Evolutionary conservation across 2,329 filamentous ascomycete species (phyloP).

Genomic region (Penicillium decumbens): DNA sequence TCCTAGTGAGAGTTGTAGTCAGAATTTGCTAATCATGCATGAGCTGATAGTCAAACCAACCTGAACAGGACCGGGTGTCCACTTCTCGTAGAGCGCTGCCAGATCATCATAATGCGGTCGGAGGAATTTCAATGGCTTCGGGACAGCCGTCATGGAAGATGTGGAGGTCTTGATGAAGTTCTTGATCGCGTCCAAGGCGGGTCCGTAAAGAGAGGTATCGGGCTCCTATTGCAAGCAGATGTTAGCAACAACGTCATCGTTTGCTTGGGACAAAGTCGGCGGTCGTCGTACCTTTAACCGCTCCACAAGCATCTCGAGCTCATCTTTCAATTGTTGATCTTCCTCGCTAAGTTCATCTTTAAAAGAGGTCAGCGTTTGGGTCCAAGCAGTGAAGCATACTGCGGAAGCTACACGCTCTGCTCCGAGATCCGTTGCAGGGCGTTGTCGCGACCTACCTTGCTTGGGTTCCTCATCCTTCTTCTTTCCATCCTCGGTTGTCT

Average conservation of each 20-base stretch:
- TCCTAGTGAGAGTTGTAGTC: constrained; percentile 40
- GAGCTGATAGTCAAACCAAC: constrained; percentile 43
- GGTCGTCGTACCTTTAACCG: constrained; percentile 66
- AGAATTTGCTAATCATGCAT: constrained; percentile 3
- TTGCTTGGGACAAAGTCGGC: constrained; percentile 2
- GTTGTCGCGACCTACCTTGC: constrained; percentile 47
- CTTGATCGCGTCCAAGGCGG: constrained; percentile 93
- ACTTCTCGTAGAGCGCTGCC: constrained; percentile 81
- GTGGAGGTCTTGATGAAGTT: constrained; percentile 98
- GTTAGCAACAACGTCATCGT: constrained; percentile 27
- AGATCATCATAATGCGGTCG: constrained; percentile 92
- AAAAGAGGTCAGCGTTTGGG: constrained; percentile 34
- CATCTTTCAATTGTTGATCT: constrained; percentile 95
- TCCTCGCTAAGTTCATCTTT: constrained; percentile 93
- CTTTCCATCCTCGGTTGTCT: constrained; percentile 65
- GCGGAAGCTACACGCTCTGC: constrained; percentile 11
- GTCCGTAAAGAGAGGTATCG: constrained; percentile 81
- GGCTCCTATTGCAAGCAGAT: constrained; percentile 59
- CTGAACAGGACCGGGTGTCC: constrained; percentile 80
- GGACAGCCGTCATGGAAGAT: constrained; percentile 98
- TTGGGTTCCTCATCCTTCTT: constrained; percentile 66
- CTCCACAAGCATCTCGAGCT: constrained; percentile 97
- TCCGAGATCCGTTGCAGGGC: constrained; percentile 1
- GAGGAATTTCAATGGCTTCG: constrained; percentile 96
- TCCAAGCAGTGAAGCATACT: constrained; percentile 25